Evolutionary conservation across 2,329 filamentous ascomycete genomes (phyloP).

Genomic region (Trichoderma hamatum): DNA sequence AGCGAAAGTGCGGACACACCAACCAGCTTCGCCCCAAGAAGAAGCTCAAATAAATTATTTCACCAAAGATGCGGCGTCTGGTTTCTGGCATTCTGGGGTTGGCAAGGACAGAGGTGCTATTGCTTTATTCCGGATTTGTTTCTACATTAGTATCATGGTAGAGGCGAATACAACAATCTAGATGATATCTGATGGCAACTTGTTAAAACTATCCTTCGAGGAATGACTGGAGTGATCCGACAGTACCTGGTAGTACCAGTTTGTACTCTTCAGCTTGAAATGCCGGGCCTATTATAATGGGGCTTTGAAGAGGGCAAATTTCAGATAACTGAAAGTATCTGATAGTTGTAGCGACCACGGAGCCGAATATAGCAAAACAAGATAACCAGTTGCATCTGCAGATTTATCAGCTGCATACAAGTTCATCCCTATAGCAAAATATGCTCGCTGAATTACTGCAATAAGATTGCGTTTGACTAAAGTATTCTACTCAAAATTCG

Average conservation of each 20-base stretch:
- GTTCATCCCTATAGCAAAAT: neutral
- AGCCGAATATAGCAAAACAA: neutral
- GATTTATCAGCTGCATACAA: neutral
- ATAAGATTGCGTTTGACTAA: neutral
- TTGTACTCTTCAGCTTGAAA: neutral
- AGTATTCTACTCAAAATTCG: neutral
- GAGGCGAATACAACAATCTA: constrained; percentile 44
- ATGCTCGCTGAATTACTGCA: neutral
- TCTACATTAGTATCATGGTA: constrained; percentile 47
- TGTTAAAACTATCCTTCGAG: neutral
- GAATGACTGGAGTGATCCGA: neutral
- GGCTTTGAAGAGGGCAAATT: neutral
- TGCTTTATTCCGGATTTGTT: constrained; percentile 45
- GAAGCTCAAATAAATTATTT: constrained; percentile 82
- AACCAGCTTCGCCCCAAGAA: constrained; percentile 99
- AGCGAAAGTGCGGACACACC: constrained; percentile 99
- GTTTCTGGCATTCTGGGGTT: constrained; percentile 46
- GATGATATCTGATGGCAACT: constrained; percentile 40
- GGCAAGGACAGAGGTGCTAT: constrained; percentile 43
- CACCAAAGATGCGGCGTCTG: constrained; percentile 50
- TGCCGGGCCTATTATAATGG: neutral
- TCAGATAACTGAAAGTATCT: neutral
- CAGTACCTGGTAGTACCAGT: neutral
- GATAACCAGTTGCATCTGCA: neutral
- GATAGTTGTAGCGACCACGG: neutral